Conservation (phyloP, 345 rosid genomes). For the Cardamine occulta region DNA sequence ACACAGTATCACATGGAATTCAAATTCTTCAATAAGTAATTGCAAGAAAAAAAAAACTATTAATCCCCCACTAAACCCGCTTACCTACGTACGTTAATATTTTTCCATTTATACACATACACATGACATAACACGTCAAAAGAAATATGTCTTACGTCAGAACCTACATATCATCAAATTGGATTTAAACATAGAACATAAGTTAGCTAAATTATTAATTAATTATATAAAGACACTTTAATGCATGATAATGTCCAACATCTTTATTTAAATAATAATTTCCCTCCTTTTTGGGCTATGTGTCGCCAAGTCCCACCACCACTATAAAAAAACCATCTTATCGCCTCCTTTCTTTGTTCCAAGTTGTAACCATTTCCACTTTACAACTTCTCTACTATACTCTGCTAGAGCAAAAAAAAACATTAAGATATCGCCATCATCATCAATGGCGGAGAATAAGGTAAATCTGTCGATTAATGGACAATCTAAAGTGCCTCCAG, state of each 20-base stretch:
- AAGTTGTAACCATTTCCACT: constrained; percentile 56
- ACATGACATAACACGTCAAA: constrained; percentile 32
- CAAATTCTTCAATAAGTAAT: constrained; percentile 23
- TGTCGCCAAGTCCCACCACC: constrained; percentile 52
- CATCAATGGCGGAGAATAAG: constrained; percentile 53
- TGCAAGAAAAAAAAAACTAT: background rate
- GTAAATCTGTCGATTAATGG: constrained; percentile 92
- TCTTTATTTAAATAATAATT: constrained; percentile 36
- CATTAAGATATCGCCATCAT: constrained; percentile 9
- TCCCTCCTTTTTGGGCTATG: constrained; percentile 15
- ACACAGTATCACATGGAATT: background rate
- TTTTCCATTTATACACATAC: constrained; percentile 10
- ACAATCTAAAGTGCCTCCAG: constrained; percentile 95
- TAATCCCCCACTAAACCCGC: constrained; percentile 1
- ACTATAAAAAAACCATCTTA: constrained; percentile 67
- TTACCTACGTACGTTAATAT: constrained; percentile 17
- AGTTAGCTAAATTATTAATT: background rate
- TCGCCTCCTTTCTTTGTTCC: constrained; percentile 33
- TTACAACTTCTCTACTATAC: constrained; percentile 27
- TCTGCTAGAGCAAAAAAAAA: constrained; percentile 1
- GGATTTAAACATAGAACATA: constrained; percentile 17
- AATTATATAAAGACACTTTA: constrained; percentile 36
- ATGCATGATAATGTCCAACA: constrained; percentile 20
- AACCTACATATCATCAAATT: constrained; percentile 20
- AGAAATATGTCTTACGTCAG: constrained; percentile 23